Evolutionary conservation across 257 asterid species (phyloP), one percentile per base, ranked within the genome.

Genomic region (Scutellaria baicalensis): DNA sequence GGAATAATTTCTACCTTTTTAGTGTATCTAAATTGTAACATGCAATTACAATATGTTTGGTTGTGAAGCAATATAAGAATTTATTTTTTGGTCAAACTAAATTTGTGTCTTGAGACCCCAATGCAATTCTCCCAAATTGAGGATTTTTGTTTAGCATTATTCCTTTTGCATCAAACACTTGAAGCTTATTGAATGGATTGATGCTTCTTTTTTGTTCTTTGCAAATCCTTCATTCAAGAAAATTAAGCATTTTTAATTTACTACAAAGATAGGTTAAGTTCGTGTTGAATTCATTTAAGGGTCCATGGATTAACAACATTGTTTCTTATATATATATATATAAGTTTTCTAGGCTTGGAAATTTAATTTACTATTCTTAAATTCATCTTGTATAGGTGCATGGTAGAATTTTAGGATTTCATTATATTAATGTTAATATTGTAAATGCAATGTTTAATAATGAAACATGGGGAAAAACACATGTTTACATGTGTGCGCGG

Each of bases 41-140:
- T n/a, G n/a, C n/a, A n/a, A n/a, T n/a, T n/a, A 73, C 84, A 77
- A 60, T 16, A 69, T 81, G 80, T 78, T 79, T 44, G 76, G 63
- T 62, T 74, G 76, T 59, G 75, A 31, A 73, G 78, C 76, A 76
- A 68, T 39, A 27, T 52, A 57, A 33, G 44, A 71, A 36, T 63
- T 58, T 16, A 17, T 48, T 79, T 75, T 77, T 50, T 71, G 72
- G 72, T 84, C 73, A 72, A 81, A 71, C 78, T 50, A 75, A 47
- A 64, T 54, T 74, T 51, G 3, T 79, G 93, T 86, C 81, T 72
- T 66, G 71, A 60, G 81, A 42, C 79, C 69, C 74, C 36, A 67
- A 66, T 78, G 73, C 88, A 77, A 69, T 31, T 54, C 70, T 71
- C 89, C 85, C 79, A 56, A 69, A 58, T 76, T 75, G 38, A 70